Evolutionary conservation across 2,329 filamentous ascomycete species (phyloP).

Genomic region (Hirsutella minnesotensis): DNA sequence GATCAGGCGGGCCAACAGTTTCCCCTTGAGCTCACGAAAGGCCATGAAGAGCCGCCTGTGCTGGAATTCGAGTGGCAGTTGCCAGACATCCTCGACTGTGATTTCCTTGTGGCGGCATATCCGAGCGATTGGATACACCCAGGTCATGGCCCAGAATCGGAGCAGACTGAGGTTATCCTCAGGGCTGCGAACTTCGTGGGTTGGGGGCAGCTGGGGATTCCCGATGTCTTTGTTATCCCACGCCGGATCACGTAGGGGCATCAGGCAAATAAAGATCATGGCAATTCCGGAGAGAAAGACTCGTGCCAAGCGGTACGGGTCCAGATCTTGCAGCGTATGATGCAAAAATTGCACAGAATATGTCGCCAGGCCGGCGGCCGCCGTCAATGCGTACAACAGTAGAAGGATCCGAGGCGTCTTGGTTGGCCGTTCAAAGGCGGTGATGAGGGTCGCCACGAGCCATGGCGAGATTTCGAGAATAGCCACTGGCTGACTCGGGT

Average conservation of each 20-base stretch:
- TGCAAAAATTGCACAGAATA: conserved; percentile 19
- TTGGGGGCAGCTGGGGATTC: conserved; percentile 13
- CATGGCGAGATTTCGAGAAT: conserved; percentile 28
- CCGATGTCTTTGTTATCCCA: conserved; percentile 22
- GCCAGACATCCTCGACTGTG: conserved; percentile 72
- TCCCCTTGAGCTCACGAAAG: conserved; percentile 62
- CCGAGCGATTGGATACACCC: conserved; percentile 65
- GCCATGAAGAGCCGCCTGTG: conserved; percentile 61
- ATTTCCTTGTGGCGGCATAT: conserved; percentile 54
- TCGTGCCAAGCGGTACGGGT: conserved; percentile 13
- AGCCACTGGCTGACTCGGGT: conserved; percentile 13
- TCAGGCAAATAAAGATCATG: conserved; percentile 20
- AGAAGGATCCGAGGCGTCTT: conserved; percentile 30
- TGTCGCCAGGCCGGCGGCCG: conserved; percentile 17
- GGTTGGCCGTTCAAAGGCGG: conserved; percentile 23
- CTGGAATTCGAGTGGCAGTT: conserved; percentile 68
- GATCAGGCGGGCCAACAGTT: conserved; percentile 57
- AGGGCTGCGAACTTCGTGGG: conserved; percentile 44
- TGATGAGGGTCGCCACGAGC: conserved; percentile 23
- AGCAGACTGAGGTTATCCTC: conserved; percentile 72
- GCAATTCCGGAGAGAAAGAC: conserved; percentile 12
- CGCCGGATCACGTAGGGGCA: conserved; percentile 24
- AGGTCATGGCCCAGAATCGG: conserved; percentile 76
- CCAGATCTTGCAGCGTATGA: conserved; percentile 8
- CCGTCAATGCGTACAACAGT: conserved; percentile 22